Base-by-base conservation (phyloP, 768 basidiomycete species). In the Suillus plorans region DNA sequence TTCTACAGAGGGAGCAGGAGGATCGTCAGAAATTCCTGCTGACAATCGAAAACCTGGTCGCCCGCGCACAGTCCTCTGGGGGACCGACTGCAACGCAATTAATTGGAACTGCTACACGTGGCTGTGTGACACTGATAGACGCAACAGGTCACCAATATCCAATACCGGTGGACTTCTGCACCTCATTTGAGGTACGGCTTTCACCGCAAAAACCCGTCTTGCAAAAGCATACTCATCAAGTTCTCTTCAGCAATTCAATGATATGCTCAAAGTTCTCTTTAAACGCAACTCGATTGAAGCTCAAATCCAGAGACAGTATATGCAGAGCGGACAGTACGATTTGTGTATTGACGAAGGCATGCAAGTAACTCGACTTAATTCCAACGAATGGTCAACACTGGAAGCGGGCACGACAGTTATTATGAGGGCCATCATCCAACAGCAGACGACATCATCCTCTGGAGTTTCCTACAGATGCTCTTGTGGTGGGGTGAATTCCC, bases 341-440 rank as follows among this genome's bases (percentile, higher is more conserved):
- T 42, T 73, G 1, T 71, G 67, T 5, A 34, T 50, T 6, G 49
- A 50, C 22, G 49, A 50, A 3, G 49, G 6, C 22, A 50, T 3
- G 7, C 49, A 50, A 50, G 22, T 50, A 7, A 50, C 14, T 1
- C 13, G 2, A 50, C 49, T 50, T 6, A 50, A 22, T 14, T 14
- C 22, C 6, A 2, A 50, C 4, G 22, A 25, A 14, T 50, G 49
- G 49, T 6, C 49, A 25, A 50, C 50, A 1, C 66, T 73, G 16
- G 73, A 71, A 25, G 64, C 66, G 0, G 73, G 73, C 16, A 73
- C 73, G 1, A 73, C 69, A 16, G 2, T 73, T 20, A 62, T 74
- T n/a, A 71, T 73, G 72, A 73, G 73, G 0, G 6, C 8, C 6
- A 8, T 50, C 14, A 50, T 50, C 0, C 5, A 50, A 25, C 13